Evolutionary conservation across 805 yeast species (phyloP).

Genomic region (Candida succiphila): DNA sequence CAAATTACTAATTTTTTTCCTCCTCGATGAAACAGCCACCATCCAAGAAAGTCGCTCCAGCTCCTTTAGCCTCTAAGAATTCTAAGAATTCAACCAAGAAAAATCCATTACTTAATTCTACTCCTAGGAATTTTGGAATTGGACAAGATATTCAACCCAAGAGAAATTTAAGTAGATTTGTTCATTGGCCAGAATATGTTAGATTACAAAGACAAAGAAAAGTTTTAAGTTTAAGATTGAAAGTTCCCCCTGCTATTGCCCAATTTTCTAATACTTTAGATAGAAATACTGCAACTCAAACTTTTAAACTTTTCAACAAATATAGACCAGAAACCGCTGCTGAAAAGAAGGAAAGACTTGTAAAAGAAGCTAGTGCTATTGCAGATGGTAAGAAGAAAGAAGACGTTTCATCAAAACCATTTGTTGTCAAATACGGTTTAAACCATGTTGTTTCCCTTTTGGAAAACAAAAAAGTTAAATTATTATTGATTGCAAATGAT

Average conservation of each 20-base stretch:
- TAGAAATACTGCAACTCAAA: slow-evolving; percentile 95
- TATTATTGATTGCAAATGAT: slow-evolving; percentile 92
- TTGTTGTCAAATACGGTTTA: slow-evolving; percentile 91
- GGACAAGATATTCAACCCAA: slow-evolving; percentile 91
- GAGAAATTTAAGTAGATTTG: slow-evolving; percentile 91
- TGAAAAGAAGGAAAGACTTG: slow-evolving; percentile 96
- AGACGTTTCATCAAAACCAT: slow-evolving; percentile 94
- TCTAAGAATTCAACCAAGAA: slow-evolving; percentile 36
- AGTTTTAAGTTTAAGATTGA: slow-evolving; percentile 84
- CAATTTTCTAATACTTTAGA: slow-evolving; percentile 92
- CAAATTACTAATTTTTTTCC: too few relatives aligned
- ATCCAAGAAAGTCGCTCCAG: slow-evolving; percentile 91
- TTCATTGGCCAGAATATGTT: slow-evolving; percentile 96
- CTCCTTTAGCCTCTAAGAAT: slow-evolving; percentile 78
- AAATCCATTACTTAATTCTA: slow-evolving; percentile 80
- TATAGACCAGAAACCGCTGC: slow-evolving; percentile 95
- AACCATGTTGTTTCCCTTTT: slow-evolving; percentile 94
- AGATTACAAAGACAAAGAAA: slow-evolving; percentile 97
- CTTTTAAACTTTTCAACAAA: slow-evolving; percentile 93
- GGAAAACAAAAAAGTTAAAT: slow-evolving; percentile 96
- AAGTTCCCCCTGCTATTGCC: slow-evolving; percentile 95
- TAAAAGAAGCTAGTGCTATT: slow-evolving; percentile 95
- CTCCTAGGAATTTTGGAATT: slow-evolving; percentile 87
- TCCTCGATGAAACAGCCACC: slow-evolving; percentile 29
- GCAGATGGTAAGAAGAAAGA: slow-evolving; percentile 95